Percentiles rank a stretch among this genome's conserved stretches.
Evolutionary conservation across 2,329 filamentous ascomycete species (phyloP).

Genomic region (Apiospora marii): DNA sequence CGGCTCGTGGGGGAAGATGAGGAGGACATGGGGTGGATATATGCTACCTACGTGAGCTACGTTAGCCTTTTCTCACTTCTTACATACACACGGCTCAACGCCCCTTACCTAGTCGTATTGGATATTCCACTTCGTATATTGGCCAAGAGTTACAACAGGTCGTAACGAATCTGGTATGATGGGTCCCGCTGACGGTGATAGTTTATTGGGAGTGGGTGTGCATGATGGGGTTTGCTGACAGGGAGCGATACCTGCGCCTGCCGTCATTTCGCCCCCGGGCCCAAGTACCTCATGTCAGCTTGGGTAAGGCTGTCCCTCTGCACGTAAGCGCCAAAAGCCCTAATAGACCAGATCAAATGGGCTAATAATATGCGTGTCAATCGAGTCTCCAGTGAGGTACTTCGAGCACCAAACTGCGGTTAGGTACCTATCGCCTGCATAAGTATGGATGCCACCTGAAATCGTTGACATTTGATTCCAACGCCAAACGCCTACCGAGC

Average conservation of each 20-base stretch:
- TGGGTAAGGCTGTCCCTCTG: conserved; percentile 9
- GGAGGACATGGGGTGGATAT: conserved; percentile 13
- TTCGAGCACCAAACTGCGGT: background rate
- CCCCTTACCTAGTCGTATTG: background rate
- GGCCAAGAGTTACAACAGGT: conserved; percentile 18
- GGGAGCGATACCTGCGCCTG: background rate
- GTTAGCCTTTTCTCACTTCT: background rate
- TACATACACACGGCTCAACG: background rate
- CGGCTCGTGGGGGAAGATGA: conserved; percentile 12
- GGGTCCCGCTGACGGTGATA: conserved; percentile 1
- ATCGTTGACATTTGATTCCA: background rate
- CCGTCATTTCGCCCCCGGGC: background rate
- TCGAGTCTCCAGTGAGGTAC: background rate
- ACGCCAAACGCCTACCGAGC: background rate
- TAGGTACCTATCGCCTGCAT: conserved; percentile 4
- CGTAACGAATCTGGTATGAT: conserved; percentile 15
- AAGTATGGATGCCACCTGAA: background rate
- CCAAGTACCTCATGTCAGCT: conserved; percentile 14
- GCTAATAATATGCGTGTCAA: background rate
- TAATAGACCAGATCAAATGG: background rate
- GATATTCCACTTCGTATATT: conserved; percentile 20
- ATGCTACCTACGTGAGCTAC: background rate
- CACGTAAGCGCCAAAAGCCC: conserved; percentile 13
- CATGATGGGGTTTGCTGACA: background rate
- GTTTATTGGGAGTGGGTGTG: conserved; percentile 1